Base-by-base conservation (phyloP, 371 early-diverging fungal species). In the Mucor racemosus region DNA sequence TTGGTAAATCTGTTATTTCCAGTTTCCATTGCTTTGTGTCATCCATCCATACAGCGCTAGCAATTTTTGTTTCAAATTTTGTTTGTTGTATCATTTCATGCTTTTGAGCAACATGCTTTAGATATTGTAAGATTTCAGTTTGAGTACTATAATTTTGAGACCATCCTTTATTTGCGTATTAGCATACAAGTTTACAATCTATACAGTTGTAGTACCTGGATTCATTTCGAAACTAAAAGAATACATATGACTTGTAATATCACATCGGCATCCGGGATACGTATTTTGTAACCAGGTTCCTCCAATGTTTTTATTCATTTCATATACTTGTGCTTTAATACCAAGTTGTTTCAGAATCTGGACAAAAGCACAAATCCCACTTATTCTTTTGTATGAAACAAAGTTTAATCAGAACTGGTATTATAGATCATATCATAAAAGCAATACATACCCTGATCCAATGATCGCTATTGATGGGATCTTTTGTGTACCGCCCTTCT, bases 211-310 rank as follows among this genome's bases (percentile, higher is more conserved):
- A 14, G 1, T 54, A 54, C 44, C 15, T 38, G 81, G 76, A 64
- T 80, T 82, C 9, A 69, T 63, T 34, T 75, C 83, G 54, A 72
- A 80, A 21, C 74, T 76, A 41, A 79, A 68, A 17, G 78, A 78
- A 72, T 88, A 90, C 44, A 82, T 65, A 71, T 86, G 85, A 6
- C 85, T 80, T 9, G 81, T 76, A 21, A 88, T 77, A 72, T 90
- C 87, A 67, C 88, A 88, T 13, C 80, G 87, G 26, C 78, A 76
- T 0, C 87, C 88, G 8, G 87, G 88, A 54, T 88, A 88, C 0
- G 63, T 79, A 71, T 88, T 90, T 21, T 72, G 54, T 59, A 74
- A 71, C 90, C 90, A 90, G 5, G 87, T 87, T 11, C 90, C 90
- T 0, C 87, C 88, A n/a, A 87, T 70, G 26, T 80, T 84, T 4